Conservation (phyloP, 768 basidiomycete species). For the Mycena rebaudengoi region DNA sequence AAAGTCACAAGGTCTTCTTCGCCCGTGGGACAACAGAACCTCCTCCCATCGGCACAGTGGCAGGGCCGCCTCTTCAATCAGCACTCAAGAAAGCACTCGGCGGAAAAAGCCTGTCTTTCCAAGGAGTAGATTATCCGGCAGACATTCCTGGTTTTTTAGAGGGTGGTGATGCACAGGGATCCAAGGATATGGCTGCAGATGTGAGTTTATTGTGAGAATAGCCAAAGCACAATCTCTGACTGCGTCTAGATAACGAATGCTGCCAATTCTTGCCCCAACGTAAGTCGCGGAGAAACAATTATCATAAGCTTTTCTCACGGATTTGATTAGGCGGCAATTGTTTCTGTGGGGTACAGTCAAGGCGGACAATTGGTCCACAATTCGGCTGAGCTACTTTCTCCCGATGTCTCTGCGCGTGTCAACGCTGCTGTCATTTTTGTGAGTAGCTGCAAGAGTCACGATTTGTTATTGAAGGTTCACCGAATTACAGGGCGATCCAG, state of each 20-base stretch:
- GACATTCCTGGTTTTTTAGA: constrained; percentile 27
- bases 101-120: constrained; percentile 25
- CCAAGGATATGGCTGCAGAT: constrained; percentile 27
- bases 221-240: no score
- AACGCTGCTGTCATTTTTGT: constrained; percentile 32
- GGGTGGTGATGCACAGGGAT: constrained; percentile 28
- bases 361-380: constrained; percentile 31
- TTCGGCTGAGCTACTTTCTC: constrained; percentile 23
- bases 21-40: constrained; percentile 29
- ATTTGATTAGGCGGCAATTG: constrained; percentile 18
- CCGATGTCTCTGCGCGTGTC: constrained; percentile 18
- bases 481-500: constrained; percentile 14
- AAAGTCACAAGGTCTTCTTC: constrained; percentile 18
- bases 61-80: constrained; percentile 24
- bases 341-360: constrained; percentile 30
- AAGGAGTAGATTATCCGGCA: constrained; percentile 30
- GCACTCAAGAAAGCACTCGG: constrained; percentile 24
- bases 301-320: neutral
- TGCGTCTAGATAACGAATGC: constrained; percentile 29
- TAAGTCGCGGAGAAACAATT: neutral
- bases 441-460: neutral
- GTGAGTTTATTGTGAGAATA: constrained; percentile 15
- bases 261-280: constrained; percentile 25
- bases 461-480: neutral
- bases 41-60: constrained; percentile 26